Conservation (phyloP, 2,329 filamentous ascomycete species). For the Colletotrichum lentis region DNA sequence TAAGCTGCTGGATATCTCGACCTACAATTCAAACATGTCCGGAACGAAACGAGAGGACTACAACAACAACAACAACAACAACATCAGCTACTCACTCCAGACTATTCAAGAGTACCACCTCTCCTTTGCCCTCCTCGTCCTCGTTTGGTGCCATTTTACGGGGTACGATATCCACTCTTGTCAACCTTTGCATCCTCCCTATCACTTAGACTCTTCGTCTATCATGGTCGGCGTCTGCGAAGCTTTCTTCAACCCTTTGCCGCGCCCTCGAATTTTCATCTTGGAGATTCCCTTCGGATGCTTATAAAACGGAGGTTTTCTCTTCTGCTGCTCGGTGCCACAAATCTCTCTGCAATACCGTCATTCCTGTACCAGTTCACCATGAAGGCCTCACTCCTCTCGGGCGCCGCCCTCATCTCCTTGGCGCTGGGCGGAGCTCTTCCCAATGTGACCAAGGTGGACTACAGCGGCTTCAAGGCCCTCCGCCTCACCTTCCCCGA, state of each 20-base stretch:
- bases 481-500: constrained; percentile 30
- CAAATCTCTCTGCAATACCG: not conserved
- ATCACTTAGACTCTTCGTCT: constrained; percentile 26
- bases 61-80: too few species aligned
- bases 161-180: not conserved
- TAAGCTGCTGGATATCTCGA: not conserved
- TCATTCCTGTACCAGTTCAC: not conserved
- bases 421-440: constrained; percentile 12
- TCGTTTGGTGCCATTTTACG: rapidly evolving
- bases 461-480: constrained; percentile 37
- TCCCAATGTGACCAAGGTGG: constrained; percentile 22
- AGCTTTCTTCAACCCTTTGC: too few species aligned
- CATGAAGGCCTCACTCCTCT: constrained; percentile 32
- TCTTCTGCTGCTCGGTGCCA: not conserved
- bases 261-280: too few species aligned
- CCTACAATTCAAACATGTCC: too few species aligned
- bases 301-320: constrained; percentile 8
- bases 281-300: too few species aligned
- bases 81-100: not conserved
- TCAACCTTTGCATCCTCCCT: constrained; percentile 10
- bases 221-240: not conserved
- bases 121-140: too few species aligned
- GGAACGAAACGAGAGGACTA: not conserved
- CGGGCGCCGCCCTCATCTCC: constrained; percentile 3
- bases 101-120: not conserved